Evolutionary conservation across 31 red algal genomes (phyloP).

Genomic region (Asparagopsis taxiformis): DNA sequence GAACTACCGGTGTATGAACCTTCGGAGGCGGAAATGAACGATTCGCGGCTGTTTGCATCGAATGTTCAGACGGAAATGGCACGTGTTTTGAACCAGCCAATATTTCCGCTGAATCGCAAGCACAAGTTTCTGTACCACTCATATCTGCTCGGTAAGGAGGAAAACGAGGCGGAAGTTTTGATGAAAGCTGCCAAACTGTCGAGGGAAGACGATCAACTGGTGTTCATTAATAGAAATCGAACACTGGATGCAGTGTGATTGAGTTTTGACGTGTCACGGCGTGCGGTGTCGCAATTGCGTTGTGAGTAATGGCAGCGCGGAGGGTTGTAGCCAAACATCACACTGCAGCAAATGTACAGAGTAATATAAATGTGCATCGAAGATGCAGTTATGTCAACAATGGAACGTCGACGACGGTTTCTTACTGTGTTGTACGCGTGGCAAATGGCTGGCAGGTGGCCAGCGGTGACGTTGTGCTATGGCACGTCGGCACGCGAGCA

Average conservation of each 20-base stretch:
- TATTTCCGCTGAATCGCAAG: slow-evolving; percentile 69
- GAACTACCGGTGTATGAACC: slow-evolving; percentile 74
- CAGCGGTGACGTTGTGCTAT: too few relatives aligned
- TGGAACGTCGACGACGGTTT: too few relatives aligned
- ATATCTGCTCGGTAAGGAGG: slow-evolving; percentile 59
- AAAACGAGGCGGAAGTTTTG: slow-evolving; percentile 31
- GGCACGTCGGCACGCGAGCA: too few relatives aligned
- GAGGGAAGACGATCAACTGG: slow-evolving; percentile 50
- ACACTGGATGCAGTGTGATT: slow-evolving; percentile 7
- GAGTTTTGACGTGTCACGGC: too few relatives aligned
- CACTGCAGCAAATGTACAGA: too few relatives aligned
- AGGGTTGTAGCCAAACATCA: too few relatives aligned
- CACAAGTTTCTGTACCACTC: slow-evolving; percentile 89
- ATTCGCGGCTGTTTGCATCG: slow-evolving; percentile 64
- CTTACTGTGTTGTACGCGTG: too few relatives aligned
- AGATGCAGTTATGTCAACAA: too few relatives aligned
- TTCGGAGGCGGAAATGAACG: slow-evolving; percentile 45
- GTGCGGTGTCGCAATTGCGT: too few relatives aligned
- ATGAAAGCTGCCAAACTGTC: slow-evolving; percentile 43
- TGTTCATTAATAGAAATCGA: slow-evolving; percentile 25
- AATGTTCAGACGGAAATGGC: slow-evolving; percentile 78
- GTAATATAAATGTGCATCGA: too few relatives aligned
- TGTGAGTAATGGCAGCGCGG: too few relatives aligned
- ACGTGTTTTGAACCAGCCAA: slow-evolving; percentile 46
- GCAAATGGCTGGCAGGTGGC: too few relatives aligned